Evolutionary conservation across 345 rosid genomes (phyloP), one percentile per base, ranked within the genome.

Genomic region (Corchorus capsularis): DNA sequence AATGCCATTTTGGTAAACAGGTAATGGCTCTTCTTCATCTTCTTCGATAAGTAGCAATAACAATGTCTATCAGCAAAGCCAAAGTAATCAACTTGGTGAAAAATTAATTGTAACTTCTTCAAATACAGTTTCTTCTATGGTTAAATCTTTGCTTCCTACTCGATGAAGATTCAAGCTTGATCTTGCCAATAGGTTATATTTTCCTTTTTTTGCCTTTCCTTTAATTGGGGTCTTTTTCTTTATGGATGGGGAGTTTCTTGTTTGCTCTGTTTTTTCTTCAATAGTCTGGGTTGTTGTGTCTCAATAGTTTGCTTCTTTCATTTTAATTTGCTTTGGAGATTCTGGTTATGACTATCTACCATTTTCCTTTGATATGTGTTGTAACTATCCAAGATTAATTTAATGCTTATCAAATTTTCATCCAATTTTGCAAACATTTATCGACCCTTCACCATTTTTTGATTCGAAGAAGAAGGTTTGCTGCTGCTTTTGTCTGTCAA

Each of bases 111-210:
- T 59, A 64, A 77, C 72, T 56, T 71, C 88, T 45, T 69, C 90
- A 15, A 82, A 56, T 55, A 72, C 87, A 16, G 81, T 91, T 72
- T 86, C 90, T 41, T 78, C 89, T 62, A 78, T 91, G 64, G 89
- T 94, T 17, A 89, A 82, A 85, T 88, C 91, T 41, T 73, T 91
- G 76, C 77, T 91, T 83, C 94, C 94, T 12, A 79, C 94, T 41
- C 73, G 92, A 64, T 84, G 96, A 66, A 82, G 88, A 53, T 92
- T 91, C 80, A 87, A 85, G 74, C 96, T 91, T 75, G 94, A 91
- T 82, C 94, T 94, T 82, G 67, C 94, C 67, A 86, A 62, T 85
- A 88, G 87, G 85, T 89, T 91, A 85, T 91, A 78, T 79, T 91
- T 91, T 76, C 92, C 90, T 57, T 86, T 50, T 32, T 45, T 69